These are phyloP conservation scores for Physcomitrellopsis africana DNA, from an alignment of 225 moss, liverwort and hornwort genomes.

Conservation along the genomic window DNA sequence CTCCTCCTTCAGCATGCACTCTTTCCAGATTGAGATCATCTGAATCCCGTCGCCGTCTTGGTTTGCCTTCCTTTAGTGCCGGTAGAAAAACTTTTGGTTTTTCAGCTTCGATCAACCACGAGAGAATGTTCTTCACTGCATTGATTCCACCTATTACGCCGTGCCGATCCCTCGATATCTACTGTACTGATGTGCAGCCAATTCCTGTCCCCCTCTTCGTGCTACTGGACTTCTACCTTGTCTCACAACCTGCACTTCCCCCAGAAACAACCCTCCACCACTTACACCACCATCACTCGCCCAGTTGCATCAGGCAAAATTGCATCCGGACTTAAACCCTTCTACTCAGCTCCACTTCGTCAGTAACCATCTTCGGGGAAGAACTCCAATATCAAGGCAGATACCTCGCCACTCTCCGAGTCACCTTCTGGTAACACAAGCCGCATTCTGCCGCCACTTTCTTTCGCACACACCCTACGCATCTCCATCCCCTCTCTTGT, in stretches of 20 bases:
- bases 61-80: no score
- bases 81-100: no score
- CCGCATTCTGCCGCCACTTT: constrained; percentile 12
- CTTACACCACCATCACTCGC: constrained; percentile 5
- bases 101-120: no score
- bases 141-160: no score
- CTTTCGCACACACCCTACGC: constrained; percentile 13
- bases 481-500: constrained; percentile 18
- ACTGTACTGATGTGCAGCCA: constrained; percentile 33
- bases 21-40: no score
- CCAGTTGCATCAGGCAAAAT: constrained; percentile 6
- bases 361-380: no score
- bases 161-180: constrained; percentile 26
- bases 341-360: constrained; percentile 9
- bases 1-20: no score
- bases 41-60: no score
- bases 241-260: constrained; percentile 6
- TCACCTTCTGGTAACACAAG: constrained; percentile 32
- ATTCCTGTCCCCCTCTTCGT: constrained; percentile 7
- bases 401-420: neutral
- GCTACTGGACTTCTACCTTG: constrained; percentile 5
- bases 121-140: no score
- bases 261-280: constrained; percentile 11
- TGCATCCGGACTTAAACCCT: no score
- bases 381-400: no score